Conservation (phyloP, 495 filamentous ascomycete genomes). For the Neurospora sublineolata region DNA sequence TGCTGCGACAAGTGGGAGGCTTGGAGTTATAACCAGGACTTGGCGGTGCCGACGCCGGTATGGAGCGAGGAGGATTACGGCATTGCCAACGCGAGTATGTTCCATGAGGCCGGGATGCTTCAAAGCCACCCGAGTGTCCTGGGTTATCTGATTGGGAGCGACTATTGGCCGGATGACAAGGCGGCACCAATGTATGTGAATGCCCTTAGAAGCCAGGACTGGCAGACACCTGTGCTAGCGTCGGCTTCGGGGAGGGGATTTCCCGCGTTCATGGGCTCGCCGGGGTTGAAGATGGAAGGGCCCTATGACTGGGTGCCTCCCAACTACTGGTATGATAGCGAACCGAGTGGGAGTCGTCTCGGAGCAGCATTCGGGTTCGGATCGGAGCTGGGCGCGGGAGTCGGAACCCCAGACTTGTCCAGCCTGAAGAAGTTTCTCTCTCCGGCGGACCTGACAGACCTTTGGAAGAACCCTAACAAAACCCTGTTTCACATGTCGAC, state of each 20-base stretch:
- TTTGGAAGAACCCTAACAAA: constrained; percentile 46
- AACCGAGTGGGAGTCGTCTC: constrained; percentile 21
- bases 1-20: constrained; percentile 62
- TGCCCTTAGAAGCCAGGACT: constrained; percentile 40
- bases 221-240: constrained; percentile 45
- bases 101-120: constrained; percentile 48
- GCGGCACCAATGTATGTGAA: constrained; percentile 41
- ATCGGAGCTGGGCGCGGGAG: constrained; percentile 48
- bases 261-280: constrained; percentile 38
- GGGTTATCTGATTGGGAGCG: constrained; percentile 47
- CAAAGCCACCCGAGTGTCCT: constrained; percentile 47
- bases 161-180: constrained; percentile 50
- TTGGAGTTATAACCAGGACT: constrained; percentile 50
- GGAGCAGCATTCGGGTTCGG: constrained; percentile 55
- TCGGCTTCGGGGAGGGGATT: constrained; percentile 47
- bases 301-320: constrained; percentile 60
- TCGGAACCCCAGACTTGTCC: constrained; percentile 47
- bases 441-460: constrained; percentile 33
- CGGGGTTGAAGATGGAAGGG: constrained; percentile 56
- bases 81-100: constrained; percentile 42
- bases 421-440: constrained; percentile 46
- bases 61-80: constrained; percentile 45
- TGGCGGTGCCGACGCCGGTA: constrained; percentile 23
- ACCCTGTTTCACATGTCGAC: constrained; percentile 49
- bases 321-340: constrained; percentile 48